phyloP scores from a whole-genome alignment of 768 basidiomycete species.

The Macrolepiota dolichaula region DNA sequence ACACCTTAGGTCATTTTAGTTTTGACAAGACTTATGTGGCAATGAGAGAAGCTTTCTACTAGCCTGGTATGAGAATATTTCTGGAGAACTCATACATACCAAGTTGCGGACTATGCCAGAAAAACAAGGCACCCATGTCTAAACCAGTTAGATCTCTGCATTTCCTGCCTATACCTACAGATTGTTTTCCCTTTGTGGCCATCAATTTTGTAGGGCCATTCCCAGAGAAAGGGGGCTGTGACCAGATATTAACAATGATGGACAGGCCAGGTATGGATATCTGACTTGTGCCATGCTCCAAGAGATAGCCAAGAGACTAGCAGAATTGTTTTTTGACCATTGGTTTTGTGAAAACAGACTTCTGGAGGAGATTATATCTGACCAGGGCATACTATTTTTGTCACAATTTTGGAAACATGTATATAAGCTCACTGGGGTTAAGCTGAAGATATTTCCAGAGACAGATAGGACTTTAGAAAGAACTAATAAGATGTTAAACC shows the following conservation, averaged over 20 bases:
- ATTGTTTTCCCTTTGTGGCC: not conserved
- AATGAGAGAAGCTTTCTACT: constrained; percentile 24
- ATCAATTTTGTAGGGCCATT: constrained; percentile 12
- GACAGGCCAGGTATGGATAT: not conserved
- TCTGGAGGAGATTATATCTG: constrained; percentile 24
- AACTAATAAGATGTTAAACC: no score
- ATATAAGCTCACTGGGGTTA: constrained; percentile 23
- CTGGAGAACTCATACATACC: constrained; percentile 32
- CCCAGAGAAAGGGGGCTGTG: not conserved
- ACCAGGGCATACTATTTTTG: constrained; percentile 25
- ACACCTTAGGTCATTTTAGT: constrained; percentile 31
- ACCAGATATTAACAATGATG: constrained; percentile 5
- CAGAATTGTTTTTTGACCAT: constrained; percentile 18
- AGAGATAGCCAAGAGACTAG: constrained; percentile 1
- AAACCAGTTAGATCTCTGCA: constrained; percentile 29
- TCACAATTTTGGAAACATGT: constrained; percentile 29
- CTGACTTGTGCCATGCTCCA: no score
- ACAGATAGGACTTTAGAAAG: no score
- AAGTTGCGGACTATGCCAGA: constrained; percentile 29
- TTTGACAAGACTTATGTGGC: constrained; percentile 28
- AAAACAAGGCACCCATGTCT: constrained; percentile 29
- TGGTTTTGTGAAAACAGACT: constrained; percentile 31
- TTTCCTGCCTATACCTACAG: constrained; percentile 15
- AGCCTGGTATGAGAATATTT: constrained; percentile 32
- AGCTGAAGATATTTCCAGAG: no score